Evolutionary conservation across 1,284 basidiomycete genomes (phyloP).

Genomic region (Ceratobasidium sp.): DNA sequence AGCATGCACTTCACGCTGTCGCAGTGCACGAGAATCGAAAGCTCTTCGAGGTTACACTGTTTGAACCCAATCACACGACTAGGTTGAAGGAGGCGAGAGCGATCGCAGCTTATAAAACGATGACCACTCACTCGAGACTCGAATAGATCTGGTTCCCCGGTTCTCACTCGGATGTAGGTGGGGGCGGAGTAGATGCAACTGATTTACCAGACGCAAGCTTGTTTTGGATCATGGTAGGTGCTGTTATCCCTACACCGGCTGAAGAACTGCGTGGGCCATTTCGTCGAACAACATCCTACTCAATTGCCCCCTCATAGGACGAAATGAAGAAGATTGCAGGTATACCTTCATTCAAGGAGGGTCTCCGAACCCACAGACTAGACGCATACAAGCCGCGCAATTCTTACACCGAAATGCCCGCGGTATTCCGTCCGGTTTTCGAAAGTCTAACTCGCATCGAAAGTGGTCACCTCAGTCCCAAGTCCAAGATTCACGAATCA

Average conservation of each 20-base stretch:
- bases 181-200: slow-evolving; percentile 37
- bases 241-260: too few species aligned
- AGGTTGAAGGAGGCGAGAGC: slow-evolving; percentile 13
- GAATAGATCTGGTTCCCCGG: slow-evolving; percentile 41
- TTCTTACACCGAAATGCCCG: too few species aligned
- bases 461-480: too few species aligned
- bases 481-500: slow-evolving; percentile 19
- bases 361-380: slow-evolving; percentile 1
- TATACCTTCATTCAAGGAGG: slow-evolving; percentile 1
- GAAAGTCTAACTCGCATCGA: too few species aligned
- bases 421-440: too few species aligned
- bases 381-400: slow-evolving; percentile 2
- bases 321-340: slow-evolving; percentile 16
- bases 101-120: not conserved
- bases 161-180: slow-evolving; percentile 45
- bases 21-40: slow-evolving; percentile 42
- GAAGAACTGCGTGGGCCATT: too few species aligned
- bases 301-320: not conserved
- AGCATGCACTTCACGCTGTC: slow-evolving; percentile 44
- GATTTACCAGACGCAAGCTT: slow-evolving; percentile 37
- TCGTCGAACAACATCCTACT: too few species aligned
- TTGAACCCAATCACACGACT: not conserved
- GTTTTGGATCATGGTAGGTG: slow-evolving; percentile 46
- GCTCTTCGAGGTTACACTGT: slow-evolving; percentile 32
- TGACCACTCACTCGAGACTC: not conserved